These are phyloP conservation scores for Capronia coronata DNA, from an alignment of 2,329 filamentous ascomycete genomes.

Conservation along the genomic window DNA sequence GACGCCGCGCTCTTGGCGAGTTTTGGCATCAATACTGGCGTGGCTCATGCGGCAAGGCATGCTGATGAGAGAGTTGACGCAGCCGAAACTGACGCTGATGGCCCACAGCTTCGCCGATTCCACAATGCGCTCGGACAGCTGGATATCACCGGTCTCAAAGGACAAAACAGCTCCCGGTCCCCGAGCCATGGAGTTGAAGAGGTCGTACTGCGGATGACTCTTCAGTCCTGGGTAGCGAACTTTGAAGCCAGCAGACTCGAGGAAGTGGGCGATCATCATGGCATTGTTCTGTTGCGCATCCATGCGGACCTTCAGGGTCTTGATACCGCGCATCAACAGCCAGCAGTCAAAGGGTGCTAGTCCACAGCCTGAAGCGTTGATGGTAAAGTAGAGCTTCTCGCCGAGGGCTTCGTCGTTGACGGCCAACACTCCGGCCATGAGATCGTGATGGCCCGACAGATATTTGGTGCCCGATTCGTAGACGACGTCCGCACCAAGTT, in stretches of 20 bases:
- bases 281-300: slow-evolving; percentile 96
- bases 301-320: slow-evolving; percentile 96
- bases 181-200: slow-evolving; percentile 92
- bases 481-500: slow-evolving; percentile 88
- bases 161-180: slow-evolving; percentile 90
- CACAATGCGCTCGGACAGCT: slow-evolving; percentile 83
- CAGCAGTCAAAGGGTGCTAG: slow-evolving; percentile 93
- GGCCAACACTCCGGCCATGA: slow-evolving; percentile 96
- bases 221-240: slow-evolving; percentile 91
- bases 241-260: slow-evolving; percentile 84
- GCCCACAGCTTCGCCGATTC: slow-evolving; percentile 87
- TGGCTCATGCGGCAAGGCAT: slow-evolving; percentile 99
- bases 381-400: slow-evolving; percentile 90
- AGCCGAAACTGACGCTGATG: slow-evolving; percentile 95
- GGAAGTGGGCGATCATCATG: slow-evolving; percentile 67
- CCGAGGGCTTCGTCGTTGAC: slow-evolving; percentile 75
- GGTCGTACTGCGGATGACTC: slow-evolving; percentile 90
- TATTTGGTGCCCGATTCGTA: slow-evolving; percentile 99
- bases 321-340: slow-evolving; percentile 88
- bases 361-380: slow-evolving; percentile 93
- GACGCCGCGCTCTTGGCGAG: slow-evolving; percentile 78
- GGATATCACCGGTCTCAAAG: slow-evolving; percentile 87
- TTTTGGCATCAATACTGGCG: slow-evolving; percentile 95
- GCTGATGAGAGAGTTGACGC: slow-evolving; percentile 96
- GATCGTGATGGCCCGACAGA: slow-evolving; percentile 92